Conservation (phyloP, 768 basidiomycete species). For the Mycena alexandri region DNA sequence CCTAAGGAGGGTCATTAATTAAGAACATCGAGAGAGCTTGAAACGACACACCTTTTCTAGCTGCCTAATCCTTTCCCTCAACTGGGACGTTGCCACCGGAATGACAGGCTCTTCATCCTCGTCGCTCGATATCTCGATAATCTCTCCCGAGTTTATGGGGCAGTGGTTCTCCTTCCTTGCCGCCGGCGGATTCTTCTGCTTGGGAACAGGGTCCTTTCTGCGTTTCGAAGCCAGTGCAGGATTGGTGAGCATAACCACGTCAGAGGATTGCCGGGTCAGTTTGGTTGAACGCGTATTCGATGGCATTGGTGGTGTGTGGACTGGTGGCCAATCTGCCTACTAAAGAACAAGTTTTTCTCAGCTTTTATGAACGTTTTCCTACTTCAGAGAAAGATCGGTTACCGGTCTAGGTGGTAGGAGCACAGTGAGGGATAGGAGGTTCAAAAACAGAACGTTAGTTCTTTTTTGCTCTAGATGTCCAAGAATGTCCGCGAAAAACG, state of each 20-base stretch:
- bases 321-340: too few relatives aligned
- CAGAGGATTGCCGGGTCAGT: constrained; percentile 1
- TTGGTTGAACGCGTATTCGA: constrained; percentile 28
- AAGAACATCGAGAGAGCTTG: not conserved
- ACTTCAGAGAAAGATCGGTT: too few relatives aligned
- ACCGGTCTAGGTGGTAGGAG: too few relatives aligned
- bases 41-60: constrained; percentile 16
- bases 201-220: constrained; percentile 12
- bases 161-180: constrained; percentile 30
- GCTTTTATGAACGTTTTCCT: too few relatives aligned
- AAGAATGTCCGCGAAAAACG: too few relatives aligned
- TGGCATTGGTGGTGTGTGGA: constrained; percentile 15
- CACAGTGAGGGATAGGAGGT: too few relatives aligned
- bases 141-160: constrained; percentile 20
- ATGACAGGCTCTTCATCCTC: constrained; percentile 30
- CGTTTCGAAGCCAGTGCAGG: constrained; percentile 1
- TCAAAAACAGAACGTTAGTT: too few relatives aligned
- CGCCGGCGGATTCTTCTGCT: constrained; percentile 5
- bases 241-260: constrained; percentile 8
- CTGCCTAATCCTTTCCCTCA: constrained; percentile 23
- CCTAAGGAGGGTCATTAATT: constrained; percentile 7
- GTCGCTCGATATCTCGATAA: constrained; percentile 35
- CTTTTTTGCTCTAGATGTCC: too few relatives aligned
- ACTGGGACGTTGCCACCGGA: constrained; percentile 15
- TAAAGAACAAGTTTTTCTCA: too few relatives aligned